Evolutionary conservation across 257 asterid genomes (phyloP), one percentile per base, ranked within the genome.

Genomic region (Hygrophila difformis): DNA sequence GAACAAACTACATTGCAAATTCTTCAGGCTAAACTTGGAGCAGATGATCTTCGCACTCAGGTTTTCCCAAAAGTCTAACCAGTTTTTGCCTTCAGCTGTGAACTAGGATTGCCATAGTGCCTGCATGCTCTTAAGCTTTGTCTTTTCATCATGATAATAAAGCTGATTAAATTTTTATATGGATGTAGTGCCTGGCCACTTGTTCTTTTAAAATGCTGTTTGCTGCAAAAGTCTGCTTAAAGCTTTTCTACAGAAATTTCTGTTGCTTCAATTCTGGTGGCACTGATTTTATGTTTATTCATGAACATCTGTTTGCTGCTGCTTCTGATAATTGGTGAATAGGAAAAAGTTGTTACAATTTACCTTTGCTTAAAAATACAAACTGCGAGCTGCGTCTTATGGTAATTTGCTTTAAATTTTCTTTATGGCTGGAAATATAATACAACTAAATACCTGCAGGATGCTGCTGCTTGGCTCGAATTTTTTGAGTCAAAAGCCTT

Each of bases 381-480:
- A n/a, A n/a, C n/a, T n/a, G n/a, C n/a, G n/a, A n/a, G n/a, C n/a
- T n/a, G n/a, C n/a, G n/a, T n/a, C n/a, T 24, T 24, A 7, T 35
- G 29, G 29, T 24, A 7, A 24, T 24, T 24, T 3, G 12, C 44
- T 19, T n/a, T 31, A 11, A 29, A 29, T 24, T 55, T 47, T 26
- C 31, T 42, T 15, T 34, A 12, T 10, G 10, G 38, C 13, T 16
- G 31, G 36, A 37, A 39, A 39, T 48, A 35, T 57, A 20, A 69
- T 53, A 29, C 18, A n/a, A 21, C 46, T 20, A 37, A 49, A 33
- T 21, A 34, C 51, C 38, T 78, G 59, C 75, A 91, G 99, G 99
- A 91, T 81, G 99, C 99, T 70, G 97, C 97, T 67, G 97, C 99
- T 33, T 91, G 99, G 99, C 99, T 83, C 19, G 99, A 91, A 60